These are phyloP conservation scores for Lodderomyces theae DNA, from an alignment of 1,139 yeast species.

Conservation along the genomic window DNA sequence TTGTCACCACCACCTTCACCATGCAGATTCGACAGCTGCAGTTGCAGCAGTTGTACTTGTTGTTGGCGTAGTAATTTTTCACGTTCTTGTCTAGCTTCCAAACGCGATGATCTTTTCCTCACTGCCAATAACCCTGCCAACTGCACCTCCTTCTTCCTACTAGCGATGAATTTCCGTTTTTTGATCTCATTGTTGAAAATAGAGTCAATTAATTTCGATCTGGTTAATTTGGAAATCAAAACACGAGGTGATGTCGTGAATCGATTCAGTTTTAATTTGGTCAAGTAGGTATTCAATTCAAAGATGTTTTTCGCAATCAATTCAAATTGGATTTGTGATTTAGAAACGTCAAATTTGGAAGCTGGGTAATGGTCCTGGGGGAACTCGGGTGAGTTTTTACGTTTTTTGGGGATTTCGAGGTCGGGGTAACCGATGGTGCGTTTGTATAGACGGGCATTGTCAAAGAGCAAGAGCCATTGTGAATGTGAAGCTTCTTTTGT, in stretches of 20 bases:
- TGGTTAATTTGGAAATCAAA: constrained; percentile 19
- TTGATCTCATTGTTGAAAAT: constrained; percentile 29
- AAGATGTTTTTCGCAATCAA: constrained; percentile 32
- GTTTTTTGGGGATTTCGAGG: constrained; percentile 40
- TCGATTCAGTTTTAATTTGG: constrained; percentile 18
- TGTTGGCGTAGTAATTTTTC: constrained; percentile 27
- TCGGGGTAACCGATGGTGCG: constrained; percentile 32
- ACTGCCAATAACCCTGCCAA: constrained; percentile 47
- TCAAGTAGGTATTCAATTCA: constrained; percentile 27
- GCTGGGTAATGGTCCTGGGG: constrained; percentile 30
- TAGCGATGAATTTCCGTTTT: constrained; percentile 41
- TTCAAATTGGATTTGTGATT: constrained; percentile 25
- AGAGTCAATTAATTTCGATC: constrained; percentile 22
- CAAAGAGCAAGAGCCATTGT: constrained; percentile 26
- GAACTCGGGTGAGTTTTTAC: constrained; percentile 32
- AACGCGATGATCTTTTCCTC: constrained; percentile 47
- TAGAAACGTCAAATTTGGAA: constrained; percentile 30
- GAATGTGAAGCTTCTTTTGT: constrained; percentile 27
- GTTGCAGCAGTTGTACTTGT: constrained; percentile 40
- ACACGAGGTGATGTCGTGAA: constrained; percentile 13
- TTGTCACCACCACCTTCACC: constrained; percentile 11
- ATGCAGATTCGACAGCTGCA: constrained; percentile 14
- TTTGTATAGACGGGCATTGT: constrained; percentile 46
- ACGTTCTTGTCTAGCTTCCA: constrained; percentile 34
- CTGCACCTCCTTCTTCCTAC: constrained; percentile 47